Percentiles rank a stretch among this genome's conserved stretches.
Conservation (phyloP, 768 basidiomycete species). For the Lactifluus piperatus region DNA sequence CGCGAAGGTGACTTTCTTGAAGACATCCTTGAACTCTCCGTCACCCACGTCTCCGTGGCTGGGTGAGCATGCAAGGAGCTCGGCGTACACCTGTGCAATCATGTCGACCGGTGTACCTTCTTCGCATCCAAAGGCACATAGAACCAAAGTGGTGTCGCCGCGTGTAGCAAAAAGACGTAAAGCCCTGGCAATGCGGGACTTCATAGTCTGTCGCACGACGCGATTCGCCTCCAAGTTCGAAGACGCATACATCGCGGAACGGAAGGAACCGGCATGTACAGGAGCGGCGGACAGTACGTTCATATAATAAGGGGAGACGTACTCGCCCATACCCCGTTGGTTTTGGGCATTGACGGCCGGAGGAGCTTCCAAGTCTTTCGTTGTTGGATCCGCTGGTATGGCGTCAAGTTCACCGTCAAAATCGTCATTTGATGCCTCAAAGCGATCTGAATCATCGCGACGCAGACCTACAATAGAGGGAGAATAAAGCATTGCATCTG, state of each 20-base stretch:
- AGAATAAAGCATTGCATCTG: constrained; percentile 15
- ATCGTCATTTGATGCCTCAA: constrained; percentile 12
- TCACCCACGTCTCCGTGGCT: neutral
- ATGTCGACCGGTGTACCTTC: constrained; percentile 7
- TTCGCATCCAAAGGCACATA: constrained; percentile 13
- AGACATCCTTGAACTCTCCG: constrained; percentile 12
- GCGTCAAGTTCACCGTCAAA: constrained; percentile 18
- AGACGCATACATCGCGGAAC: neutral
- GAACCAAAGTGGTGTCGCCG: constrained; percentile 14
- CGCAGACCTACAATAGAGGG: constrained; percentile 17
- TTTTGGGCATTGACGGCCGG: constrained; percentile 17
- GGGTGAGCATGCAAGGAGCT: constrained; percentile 14
- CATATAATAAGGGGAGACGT: constrained; percentile 18
- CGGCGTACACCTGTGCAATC: constrained; percentile 17
- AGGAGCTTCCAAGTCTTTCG: constrained; percentile 14
- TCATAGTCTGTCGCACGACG: constrained; percentile 9
- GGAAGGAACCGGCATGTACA: neutral
- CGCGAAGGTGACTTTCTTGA: constrained; percentile 16
- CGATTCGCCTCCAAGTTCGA: neutral
- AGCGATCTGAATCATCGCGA: constrained; percentile 17
- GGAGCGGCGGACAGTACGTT: constrained; percentile 17
- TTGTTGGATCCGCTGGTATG: constrained; percentile 20
- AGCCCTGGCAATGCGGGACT: constrained; percentile 6
- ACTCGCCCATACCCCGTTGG: constrained; percentile 18
- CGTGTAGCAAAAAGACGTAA: constrained; percentile 10